Conservation (phyloP, 2,329 filamentous ascomycete species). For the Diatrype stigma region DNA sequence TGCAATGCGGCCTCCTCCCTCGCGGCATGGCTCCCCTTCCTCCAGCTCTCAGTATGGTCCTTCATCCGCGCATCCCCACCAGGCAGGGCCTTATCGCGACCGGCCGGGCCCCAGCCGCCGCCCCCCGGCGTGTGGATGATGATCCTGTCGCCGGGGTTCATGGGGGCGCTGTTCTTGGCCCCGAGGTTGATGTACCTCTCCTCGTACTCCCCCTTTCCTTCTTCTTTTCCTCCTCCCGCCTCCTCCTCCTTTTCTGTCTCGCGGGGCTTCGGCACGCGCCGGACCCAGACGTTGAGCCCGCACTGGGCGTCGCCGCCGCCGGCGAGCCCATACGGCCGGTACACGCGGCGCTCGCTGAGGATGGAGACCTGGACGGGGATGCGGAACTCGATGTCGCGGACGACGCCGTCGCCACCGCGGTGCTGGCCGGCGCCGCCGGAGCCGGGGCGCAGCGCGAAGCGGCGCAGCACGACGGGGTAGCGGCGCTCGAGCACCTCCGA, state of each 20-base stretch:
- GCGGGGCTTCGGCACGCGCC: conserved; percentile 66
- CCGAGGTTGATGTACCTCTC: conserved; percentile 67
- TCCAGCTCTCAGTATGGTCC: conserved; percentile 55
- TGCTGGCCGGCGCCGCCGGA: conserved; percentile 60
- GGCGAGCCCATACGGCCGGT: conserved; percentile 73
- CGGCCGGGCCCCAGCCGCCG: conserved; percentile 67
- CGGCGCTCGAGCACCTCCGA: conserved; percentile 68
- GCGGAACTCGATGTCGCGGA: conserved; percentile 70
- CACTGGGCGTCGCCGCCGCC: conserved; percentile 76
- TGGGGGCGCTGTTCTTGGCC: conserved; percentile 74
- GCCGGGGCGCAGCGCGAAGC: conserved; percentile 58
- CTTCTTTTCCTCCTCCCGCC: conserved; percentile 18
- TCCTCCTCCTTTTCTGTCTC: conserved; percentile 43
- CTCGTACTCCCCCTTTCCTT: conserved; percentile 42
- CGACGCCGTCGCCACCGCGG: conserved; percentile 63
- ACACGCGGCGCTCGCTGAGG: conserved; percentile 67
- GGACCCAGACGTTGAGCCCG: conserved; percentile 84
- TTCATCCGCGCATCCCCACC: too few relatives aligned
- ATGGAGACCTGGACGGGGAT: conserved; percentile 69
- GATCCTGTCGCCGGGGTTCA: conserved; percentile 73
- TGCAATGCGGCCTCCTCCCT: conserved; percentile 58
- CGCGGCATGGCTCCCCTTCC: conserved; percentile 52
- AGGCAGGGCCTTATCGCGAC: conserved; percentile 50
- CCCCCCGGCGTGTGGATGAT: conserved; percentile 76
- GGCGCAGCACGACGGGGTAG: conserved; percentile 65